A percentile compares a stretch with the other conserved stretches of the same genome.
Conservation (phyloP, 345 rosid species). For the Noccaea caerulescens region DNA sequence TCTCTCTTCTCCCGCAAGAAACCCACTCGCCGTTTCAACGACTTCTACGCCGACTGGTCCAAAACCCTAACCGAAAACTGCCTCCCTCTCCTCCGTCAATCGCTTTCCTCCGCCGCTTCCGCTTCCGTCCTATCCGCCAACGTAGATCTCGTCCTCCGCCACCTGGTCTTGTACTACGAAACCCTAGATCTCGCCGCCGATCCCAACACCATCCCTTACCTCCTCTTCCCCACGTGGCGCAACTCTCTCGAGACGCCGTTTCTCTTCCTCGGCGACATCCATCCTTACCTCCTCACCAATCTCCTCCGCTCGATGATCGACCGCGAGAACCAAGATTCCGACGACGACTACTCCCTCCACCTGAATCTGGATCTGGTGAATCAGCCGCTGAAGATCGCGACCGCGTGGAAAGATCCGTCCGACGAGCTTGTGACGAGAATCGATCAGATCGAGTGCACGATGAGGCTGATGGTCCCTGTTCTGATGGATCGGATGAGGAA, state of each 20-base stretch:
- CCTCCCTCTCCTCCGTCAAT: constrained; percentile 72
- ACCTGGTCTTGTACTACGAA: constrained; percentile 74
- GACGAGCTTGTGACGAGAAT: constrained; percentile 47
- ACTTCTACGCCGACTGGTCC: constrained; percentile 68
- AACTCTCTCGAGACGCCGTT: constrained; percentile 72
- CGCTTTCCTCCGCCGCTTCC: constrained; percentile 60
- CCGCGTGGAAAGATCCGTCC: constrained; percentile 71
- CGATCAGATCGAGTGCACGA: constrained; percentile 80
- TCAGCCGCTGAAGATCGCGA: constrained; percentile 42
- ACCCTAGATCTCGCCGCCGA: constrained; percentile 71
- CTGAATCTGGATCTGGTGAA: constrained; percentile 3
- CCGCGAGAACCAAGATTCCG: constrained; percentile 45
- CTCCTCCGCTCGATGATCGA: constrained; percentile 70
- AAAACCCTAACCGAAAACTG: constrained; percentile 56
- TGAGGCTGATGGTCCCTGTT: constrained; percentile 79
- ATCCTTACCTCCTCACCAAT: constrained; percentile 80
- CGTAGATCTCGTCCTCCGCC: constrained; percentile 66
- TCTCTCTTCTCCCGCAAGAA: constrained; percentile 61
- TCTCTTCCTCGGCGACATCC: constrained; percentile 87
- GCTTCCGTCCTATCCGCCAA: constrained; percentile 57
- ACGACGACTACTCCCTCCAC: constrained; percentile 18
- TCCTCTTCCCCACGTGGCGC: constrained; percentile 80
- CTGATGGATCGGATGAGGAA: constrained; percentile 53
- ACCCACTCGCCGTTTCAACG: constrained; percentile 56
- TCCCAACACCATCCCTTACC: constrained; percentile 54